phyloP scores from a whole-genome alignment of 2,329 filamentous ascomycete species.

The Fusarium goolgardi region DNA sequence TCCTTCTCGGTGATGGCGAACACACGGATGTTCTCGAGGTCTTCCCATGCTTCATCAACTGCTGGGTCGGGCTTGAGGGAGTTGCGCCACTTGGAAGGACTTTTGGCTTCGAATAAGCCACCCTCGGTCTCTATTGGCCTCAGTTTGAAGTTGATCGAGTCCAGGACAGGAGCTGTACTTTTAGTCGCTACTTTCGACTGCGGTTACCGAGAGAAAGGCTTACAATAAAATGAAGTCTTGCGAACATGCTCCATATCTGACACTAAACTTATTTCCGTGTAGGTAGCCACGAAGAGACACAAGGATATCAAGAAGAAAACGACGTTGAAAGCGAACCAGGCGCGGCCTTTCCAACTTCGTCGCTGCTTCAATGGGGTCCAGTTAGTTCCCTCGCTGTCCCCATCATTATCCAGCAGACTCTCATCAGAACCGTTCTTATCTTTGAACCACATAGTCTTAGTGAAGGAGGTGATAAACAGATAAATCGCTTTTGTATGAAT shows the following conservation, averaged over 20 bases:
- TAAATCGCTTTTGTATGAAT: not conserved
- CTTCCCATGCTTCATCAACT: conserved; percentile 21
- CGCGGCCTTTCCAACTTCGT: not conserved
- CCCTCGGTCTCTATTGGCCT: not conserved
- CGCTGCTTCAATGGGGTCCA: not conserved
- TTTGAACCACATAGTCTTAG: not conserved
- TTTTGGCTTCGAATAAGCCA: conserved; percentile 18
- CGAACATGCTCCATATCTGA: conserved; percentile 12
- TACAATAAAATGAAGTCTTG: conserved; percentile 10
- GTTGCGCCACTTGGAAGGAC: conserved; percentile 16
- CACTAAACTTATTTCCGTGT: accelerated
- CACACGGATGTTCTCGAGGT: conserved; percentile 15
- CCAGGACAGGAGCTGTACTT: not conserved
- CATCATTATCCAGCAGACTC: not conserved
- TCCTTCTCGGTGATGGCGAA: conserved; percentile 10
- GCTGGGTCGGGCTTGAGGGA: not conserved
- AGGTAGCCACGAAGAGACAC: not conserved
- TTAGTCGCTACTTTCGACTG: accelerated
- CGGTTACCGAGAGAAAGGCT: accelerated
- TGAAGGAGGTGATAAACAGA: accelerated
- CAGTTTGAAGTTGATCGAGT: conserved; percentile 9
- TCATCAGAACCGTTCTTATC: conserved; percentile 6
- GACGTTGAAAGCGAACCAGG: not conserved
- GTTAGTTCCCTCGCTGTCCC: not conserved
- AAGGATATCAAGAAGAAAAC: not conserved